Conservation (phyloP, 371 early-diverging fungal species). For the Rhizopus sp. region DNA sequence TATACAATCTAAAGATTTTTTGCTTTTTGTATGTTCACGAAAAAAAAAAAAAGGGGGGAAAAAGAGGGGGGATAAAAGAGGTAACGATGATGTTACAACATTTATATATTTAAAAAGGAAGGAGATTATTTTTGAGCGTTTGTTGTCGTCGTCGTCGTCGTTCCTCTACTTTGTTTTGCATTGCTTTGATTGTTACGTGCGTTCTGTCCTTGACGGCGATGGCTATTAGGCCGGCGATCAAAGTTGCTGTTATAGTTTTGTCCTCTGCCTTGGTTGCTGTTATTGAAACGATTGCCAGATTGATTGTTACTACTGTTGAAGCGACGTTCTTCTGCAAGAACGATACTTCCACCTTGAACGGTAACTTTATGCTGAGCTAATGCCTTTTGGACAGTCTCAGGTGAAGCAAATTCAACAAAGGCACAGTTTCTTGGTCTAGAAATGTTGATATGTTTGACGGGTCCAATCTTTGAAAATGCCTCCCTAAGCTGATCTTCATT, state of each 20-base stretch:
- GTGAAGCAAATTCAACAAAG: slow-evolving; percentile 37
- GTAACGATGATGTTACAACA: not conserved
- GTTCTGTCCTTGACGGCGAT: not conserved
- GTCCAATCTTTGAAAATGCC: slow-evolving; percentile 41
- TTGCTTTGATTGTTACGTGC: not conserved
- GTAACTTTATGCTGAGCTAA: slow-evolving; percentile 37
- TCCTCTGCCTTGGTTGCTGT: slow-evolving; percentile 8
- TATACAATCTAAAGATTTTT: slow-evolving; percentile 1
- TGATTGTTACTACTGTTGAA: slow-evolving; percentile 3
- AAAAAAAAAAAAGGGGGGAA: too few relatives aligned
- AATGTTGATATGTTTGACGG: slow-evolving; percentile 33
- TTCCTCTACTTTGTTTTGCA: not conserved
- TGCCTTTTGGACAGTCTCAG: slow-evolving; percentile 46
- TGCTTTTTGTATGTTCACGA: not conserved
- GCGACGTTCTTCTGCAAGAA: slow-evolving; percentile 50
- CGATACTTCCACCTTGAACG: slow-evolving; percentile 18
- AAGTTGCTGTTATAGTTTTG: slow-evolving; percentile 1
- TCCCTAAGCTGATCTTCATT: slow-evolving; percentile 38
- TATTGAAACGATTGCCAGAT: slow-evolving; percentile 3
- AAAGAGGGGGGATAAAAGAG: not conserved
- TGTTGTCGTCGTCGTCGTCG: not conserved
- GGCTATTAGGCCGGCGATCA: slow-evolving; percentile 4
- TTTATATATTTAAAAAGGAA: slow-evolving; percentile 2
- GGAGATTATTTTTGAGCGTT: not conserved
- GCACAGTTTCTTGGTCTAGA: slow-evolving; percentile 27